A percentile compares a stretch with the other conserved stretches of the same genome.
These are phyloP conservation scores for Exophiala bonariae DNA, from an alignment of 2,329 filamentous ascomycete genomes.

Conservation along the genomic window DNA sequence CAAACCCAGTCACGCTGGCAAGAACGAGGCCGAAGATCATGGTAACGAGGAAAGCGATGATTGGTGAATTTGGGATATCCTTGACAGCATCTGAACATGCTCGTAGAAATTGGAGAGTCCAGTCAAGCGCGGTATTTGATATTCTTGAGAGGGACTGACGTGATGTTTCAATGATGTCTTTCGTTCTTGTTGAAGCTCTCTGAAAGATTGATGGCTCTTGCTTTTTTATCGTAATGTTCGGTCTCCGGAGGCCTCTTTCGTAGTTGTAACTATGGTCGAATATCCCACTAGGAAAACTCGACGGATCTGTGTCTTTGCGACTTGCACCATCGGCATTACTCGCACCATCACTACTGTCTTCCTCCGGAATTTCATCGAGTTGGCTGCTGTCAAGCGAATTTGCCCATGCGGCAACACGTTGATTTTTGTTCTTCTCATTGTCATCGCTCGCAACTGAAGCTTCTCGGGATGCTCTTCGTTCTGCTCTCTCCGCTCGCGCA, in stretches of 20 bases:
- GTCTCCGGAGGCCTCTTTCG: constrained; percentile 25
- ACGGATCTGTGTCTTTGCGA: constrained; percentile 24
- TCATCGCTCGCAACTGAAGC: constrained; percentile 20
- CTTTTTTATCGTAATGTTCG: constrained; percentile 18
- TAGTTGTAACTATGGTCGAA: constrained; percentile 30
- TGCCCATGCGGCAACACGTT: constrained; percentile 25
- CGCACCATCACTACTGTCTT: constrained; percentile 10
- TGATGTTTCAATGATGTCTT: neutral
- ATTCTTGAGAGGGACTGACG: constrained; percentile 4
- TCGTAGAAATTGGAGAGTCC: constrained; percentile 11
- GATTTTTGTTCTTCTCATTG: constrained; percentile 15
- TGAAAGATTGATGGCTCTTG: constrained; percentile 8
- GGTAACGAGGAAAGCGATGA: constrained; percentile 14
- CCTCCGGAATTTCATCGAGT: constrained; percentile 25
- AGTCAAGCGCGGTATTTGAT: constrained; percentile 7
- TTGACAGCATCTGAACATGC: constrained; percentile 12
- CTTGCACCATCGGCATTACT: constrained; percentile 15
- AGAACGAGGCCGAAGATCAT: constrained; percentile 14
- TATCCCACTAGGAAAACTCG: constrained; percentile 28
- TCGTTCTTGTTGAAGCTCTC: constrained; percentile 7
- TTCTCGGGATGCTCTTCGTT: constrained; percentile 28
- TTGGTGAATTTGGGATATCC: constrained; percentile 20
- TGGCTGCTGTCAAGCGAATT: constrained; percentile 20
- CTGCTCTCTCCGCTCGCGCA: constrained; percentile 23
- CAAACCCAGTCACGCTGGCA: constrained; percentile 9